These are phyloP conservation scores for Barnettozyma californica DNA, from an alignment of 805 yeast species.

Conservation along the genomic window DNA sequence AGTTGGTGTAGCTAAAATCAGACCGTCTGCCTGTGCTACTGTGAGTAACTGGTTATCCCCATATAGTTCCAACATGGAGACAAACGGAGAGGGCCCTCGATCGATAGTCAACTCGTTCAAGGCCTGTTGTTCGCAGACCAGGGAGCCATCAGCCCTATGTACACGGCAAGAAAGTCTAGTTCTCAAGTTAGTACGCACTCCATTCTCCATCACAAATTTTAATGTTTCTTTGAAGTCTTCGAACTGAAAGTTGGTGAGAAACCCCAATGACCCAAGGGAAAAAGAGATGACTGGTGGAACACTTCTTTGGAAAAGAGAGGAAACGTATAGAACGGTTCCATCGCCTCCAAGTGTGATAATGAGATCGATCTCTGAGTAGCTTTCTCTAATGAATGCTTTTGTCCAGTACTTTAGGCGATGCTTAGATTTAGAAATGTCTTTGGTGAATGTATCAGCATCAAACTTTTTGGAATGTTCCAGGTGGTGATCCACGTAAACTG, in stretches of 20 bases:
- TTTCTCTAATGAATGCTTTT: conserved; percentile 42
- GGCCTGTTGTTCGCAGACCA: conserved; percentile 62
- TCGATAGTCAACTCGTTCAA: conserved; percentile 88
- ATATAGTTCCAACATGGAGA: conserved; percentile 81
- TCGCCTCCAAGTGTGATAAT: conserved; percentile 93
- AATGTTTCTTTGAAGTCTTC: conserved; percentile 62
- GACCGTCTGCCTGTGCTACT: conserved; percentile 90
- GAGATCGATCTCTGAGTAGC: conserved; percentile 41
- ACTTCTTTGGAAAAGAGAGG: conserved; percentile 73
- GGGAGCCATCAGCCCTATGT: conserved; percentile 34
- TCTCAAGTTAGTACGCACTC: conserved; percentile 72
- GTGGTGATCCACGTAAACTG: conserved; percentile 70
- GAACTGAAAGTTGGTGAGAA: conserved; percentile 80
- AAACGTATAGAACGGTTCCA: conserved; percentile 88
- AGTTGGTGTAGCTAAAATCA: conserved; percentile 90
- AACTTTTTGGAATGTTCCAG: conserved; percentile 60
- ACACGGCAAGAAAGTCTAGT: conserved; percentile 87
- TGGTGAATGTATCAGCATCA: conserved; percentile 46
- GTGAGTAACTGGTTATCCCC: conserved; percentile 85
- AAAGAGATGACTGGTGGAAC: conserved; percentile 93
- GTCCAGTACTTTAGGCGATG: conserved; percentile 64
- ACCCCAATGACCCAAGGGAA: conserved; percentile 88
- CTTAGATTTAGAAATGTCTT: conserved; percentile 41
- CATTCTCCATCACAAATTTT: conserved; percentile 54
- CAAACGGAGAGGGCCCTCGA: conserved; percentile 90